Evolutionary conservation across 768 basidiomycete genomes (phyloP).

Genomic region (Hypsizygus marmoreus): DNA sequence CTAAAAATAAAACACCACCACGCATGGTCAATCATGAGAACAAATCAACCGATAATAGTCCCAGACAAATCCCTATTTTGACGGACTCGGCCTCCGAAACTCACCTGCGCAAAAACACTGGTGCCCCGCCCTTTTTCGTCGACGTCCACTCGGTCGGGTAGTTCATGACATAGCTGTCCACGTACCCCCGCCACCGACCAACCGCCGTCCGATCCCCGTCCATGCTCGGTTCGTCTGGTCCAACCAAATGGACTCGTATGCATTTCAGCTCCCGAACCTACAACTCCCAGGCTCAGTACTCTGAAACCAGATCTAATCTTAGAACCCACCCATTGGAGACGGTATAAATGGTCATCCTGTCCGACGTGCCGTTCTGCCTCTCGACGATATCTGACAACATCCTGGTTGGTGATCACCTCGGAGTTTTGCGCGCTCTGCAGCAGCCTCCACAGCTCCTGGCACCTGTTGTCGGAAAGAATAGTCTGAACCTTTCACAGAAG

Average conservation of each 20-base stretch:
- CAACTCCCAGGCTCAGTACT: slow-evolving; percentile 7
- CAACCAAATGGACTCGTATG: slow-evolving; percentile 63
- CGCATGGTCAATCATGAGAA: slow-evolving; percentile 26
- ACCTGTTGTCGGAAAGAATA: slow-evolving; percentile 80
- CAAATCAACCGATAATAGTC: slow-evolving; percentile 18
- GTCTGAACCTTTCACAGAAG: slow-evolving; percentile 69
- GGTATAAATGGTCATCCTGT: slow-evolving; percentile 75
- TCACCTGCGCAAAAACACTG: slow-evolving; percentile 63
- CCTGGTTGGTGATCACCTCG: slow-evolving; percentile 57
- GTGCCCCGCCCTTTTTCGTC: slow-evolving; percentile 35
- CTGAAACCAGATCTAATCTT: slow-evolving; percentile 17
- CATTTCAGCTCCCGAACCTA: slow-evolving; percentile 58
- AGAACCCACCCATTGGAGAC: slow-evolving; percentile 74
- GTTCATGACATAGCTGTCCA: slow-evolving; percentile 70
- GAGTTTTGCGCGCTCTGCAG: slow-evolving; percentile 64
- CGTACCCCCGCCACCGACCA: slow-evolving; percentile 73
- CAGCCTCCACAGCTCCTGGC: slow-evolving; percentile 81
- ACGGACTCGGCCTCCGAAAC: slow-evolving; percentile 12
- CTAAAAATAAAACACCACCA: slow-evolving; percentile 49
- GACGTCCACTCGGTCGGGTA: slow-evolving; percentile 75
- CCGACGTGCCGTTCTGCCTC: slow-evolving; percentile 78
- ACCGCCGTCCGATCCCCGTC: slow-evolving; percentile 49
- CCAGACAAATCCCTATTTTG: slow-evolving; percentile 12
- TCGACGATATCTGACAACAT: slow-evolving; percentile 75
- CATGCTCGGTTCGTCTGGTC: slow-evolving; percentile 65